Evolutionary conservation across 441 rosid species (phyloP).

Genomic region (Mallotus japonicus): DNA sequence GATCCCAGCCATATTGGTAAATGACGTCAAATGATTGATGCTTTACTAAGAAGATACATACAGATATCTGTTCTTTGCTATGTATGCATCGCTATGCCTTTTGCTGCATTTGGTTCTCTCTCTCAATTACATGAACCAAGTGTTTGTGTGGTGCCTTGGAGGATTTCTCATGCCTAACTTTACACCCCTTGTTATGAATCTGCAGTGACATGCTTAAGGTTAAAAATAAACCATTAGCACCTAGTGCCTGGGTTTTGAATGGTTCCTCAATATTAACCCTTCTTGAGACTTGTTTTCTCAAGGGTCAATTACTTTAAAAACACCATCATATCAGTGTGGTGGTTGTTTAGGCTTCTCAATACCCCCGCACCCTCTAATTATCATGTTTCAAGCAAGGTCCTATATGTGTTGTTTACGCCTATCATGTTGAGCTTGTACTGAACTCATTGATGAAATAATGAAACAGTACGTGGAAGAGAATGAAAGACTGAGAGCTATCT

Average conservation of each 20-base stretch:
- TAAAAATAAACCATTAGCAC: background rate
- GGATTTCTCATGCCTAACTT: background rate
- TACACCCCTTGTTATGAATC: background rate
- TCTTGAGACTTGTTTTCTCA: background rate
- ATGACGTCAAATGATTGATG: background rate
- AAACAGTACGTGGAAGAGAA: slow-evolving; percentile 87
- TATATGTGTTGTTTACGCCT: background rate
- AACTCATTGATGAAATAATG: slow-evolving; percentile 21
- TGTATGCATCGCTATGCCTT: background rate
- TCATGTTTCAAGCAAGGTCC: background rate
- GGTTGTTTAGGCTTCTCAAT: background rate
- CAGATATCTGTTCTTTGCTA: background rate
- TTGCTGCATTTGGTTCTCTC: background rate
- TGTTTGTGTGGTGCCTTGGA: background rate
- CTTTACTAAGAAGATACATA: background rate
- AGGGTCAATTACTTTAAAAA: background rate
- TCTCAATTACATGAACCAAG: no score
- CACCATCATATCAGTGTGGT: background rate
- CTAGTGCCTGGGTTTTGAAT: background rate
- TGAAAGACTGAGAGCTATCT: slow-evolving; percentile 87
- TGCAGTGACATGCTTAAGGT: background rate
- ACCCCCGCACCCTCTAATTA: background rate
- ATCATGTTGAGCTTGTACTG: background rate
- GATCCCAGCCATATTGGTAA: background rate
- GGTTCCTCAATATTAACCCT: background rate